Conservation (phyloP, 1,284 basidiomycete genomes). For the Cryptococcus amylolentus region DNA sequence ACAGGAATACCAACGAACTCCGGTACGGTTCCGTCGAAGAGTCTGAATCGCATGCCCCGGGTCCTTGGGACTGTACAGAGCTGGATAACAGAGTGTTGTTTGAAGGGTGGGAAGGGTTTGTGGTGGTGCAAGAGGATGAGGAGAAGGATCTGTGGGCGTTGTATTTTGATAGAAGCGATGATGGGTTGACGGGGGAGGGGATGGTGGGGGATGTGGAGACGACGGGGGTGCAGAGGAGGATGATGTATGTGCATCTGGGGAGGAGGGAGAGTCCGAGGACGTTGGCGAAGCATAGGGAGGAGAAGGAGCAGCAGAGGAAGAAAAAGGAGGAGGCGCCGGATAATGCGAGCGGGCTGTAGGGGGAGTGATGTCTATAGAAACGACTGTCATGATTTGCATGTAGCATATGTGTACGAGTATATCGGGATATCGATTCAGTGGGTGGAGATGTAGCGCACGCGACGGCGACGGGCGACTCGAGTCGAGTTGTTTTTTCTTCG, state of each 20-base stretch:
- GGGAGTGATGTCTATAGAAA: neutral
- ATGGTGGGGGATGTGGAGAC: constrained; percentile 1
- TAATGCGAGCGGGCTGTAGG: neutral
- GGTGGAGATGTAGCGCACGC: no score
- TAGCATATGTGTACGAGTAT: neutral
- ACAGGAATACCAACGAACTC: constrained; percentile 4
- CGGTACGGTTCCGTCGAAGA: constrained; percentile 1
- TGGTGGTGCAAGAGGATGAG: constrained; percentile 11
- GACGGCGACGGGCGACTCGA: no score
- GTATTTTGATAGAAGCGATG: constrained; percentile 9
- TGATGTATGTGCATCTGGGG: constrained; percentile 1
- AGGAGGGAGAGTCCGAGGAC: neutral
- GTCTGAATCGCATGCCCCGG: constrained; percentile 3
- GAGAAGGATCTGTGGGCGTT: constrained; percentile 8
- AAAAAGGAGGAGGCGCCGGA: neutral
- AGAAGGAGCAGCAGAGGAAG: neutral
- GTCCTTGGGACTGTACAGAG: constrained; percentile 8
- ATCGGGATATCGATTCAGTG: no score
- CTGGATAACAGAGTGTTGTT: constrained; percentile 7
- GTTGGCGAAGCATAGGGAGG: neutral
- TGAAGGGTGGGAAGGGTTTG: constrained; percentile 14
- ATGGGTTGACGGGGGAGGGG: constrained; percentile 12
- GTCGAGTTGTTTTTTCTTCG: no score
- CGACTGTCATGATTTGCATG: neutral
- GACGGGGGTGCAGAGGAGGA: neutral